These are phyloP conservation scores for Vanderwaltozyma yarrowii DNA, from an alignment of 805 yeast species.

Conservation along the genomic window DNA sequence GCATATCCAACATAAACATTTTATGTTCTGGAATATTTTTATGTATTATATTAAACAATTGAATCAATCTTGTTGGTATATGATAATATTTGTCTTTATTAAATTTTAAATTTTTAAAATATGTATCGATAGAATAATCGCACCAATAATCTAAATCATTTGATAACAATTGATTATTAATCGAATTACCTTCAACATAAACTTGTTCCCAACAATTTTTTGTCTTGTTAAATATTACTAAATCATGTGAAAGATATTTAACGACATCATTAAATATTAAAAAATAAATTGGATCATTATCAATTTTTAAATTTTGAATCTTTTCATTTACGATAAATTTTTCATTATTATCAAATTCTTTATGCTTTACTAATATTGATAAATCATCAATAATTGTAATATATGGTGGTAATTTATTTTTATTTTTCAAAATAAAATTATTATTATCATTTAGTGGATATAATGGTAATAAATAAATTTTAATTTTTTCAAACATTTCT, in stretches of 20 bases:
- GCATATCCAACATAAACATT: conserved; percentile 20
- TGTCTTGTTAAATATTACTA: conserved; percentile 10
- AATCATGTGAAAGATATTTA: conserved; percentile 19
- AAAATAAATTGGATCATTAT: conserved; percentile 23
- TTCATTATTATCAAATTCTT: too few species aligned
- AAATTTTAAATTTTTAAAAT: conserved; percentile 1
- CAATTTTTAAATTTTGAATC: conserved; percentile 1
- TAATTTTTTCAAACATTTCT: conserved; percentile 19
- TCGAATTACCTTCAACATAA: conserved; percentile 10
- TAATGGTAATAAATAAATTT: conserved; percentile 22
- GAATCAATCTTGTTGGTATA: conserved; percentile 22
- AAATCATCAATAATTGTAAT: conserved; percentile 11
- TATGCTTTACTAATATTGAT: conserved; percentile 9
- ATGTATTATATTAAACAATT: conserved; percentile 17
- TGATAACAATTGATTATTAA: conserved; percentile 5
- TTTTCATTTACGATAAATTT: conserved; percentile 1
- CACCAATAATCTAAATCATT: conserved; percentile 20
- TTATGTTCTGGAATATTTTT: conserved; percentile 19
- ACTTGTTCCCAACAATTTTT: conserved; percentile 20
- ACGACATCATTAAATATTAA: conserved; percentile 23
- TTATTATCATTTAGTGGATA: conserved; percentile 6
- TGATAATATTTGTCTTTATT: conserved; percentile 3
- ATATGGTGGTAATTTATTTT: conserved; percentile 12
- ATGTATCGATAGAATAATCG: conserved; percentile 8
- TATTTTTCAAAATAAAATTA: conserved; percentile 3